Conservation (phyloP, 352 stramenopile genomes). For the Peronosclerospora sorghi region DNA sequence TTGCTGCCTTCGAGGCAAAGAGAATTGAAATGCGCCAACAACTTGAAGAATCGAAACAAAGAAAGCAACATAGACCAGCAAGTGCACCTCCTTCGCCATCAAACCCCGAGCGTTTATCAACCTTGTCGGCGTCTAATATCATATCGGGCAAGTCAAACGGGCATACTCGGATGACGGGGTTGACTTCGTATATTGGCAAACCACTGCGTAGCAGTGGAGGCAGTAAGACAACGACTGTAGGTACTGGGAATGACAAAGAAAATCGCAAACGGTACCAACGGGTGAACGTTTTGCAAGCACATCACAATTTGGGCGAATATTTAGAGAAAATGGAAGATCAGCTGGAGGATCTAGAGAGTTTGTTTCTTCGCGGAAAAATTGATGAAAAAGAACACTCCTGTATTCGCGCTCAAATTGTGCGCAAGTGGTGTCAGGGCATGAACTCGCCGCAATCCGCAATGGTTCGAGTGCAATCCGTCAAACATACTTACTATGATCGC, state of each 20-base stretch:
- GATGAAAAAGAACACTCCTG: slow-evolving; percentile 80
- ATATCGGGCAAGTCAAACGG: slow-evolving; percentile 14
- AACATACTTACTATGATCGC: slow-evolving; percentile 29
- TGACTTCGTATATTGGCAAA: slow-evolving; percentile 62
- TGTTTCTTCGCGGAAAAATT: slow-evolving; percentile 71
- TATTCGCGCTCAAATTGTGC: slow-evolving; percentile 71
- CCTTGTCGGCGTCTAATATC: slow-evolving; percentile 24
- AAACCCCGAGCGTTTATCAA: slow-evolving; percentile 42
- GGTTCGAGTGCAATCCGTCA: slow-evolving; percentile 54
- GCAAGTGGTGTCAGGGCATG: slow-evolving; percentile 73
- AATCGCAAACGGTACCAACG: slow-evolving; percentile 47
- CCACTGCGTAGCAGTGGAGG: slow-evolving; percentile 32
- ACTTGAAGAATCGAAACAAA: slow-evolving; percentile 49
- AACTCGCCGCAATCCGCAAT: slow-evolving; percentile 74
- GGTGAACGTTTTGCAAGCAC: slow-evolving; percentile 55
- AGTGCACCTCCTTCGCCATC: slow-evolving; percentile 43
- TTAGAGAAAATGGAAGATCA: slow-evolving; percentile 77
- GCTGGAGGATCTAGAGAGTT: slow-evolving; percentile 50
- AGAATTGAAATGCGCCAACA: slow-evolving; percentile 81
- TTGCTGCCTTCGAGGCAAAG: slow-evolving; percentile 68
- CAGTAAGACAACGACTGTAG: slow-evolving; percentile 11
- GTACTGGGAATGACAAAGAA: slow-evolving; percentile 28
- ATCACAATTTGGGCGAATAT: slow-evolving; percentile 53
- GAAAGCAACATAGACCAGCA: slow-evolving; percentile 27
- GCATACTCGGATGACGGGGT: slow-evolving; percentile 17